phyloP scores from a whole-genome alignment of 352 stramenopile genomes.

The Saprolegnia parasitica region DNA sequence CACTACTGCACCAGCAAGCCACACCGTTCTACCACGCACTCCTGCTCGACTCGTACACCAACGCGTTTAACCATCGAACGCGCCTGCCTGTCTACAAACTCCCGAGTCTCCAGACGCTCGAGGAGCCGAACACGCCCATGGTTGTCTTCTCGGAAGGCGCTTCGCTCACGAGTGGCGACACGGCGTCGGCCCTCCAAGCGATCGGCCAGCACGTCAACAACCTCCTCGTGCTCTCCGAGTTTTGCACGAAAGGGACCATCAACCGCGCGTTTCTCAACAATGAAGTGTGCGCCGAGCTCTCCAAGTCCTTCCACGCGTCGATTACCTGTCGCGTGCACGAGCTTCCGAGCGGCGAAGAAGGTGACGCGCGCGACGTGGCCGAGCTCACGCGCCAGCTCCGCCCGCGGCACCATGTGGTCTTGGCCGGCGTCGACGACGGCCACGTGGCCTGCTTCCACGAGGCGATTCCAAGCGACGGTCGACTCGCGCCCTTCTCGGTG shows the following conservation, averaged over 20 bases:
- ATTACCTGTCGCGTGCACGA: slow-evolving; percentile 79
- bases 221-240: slow-evolving; percentile 77
- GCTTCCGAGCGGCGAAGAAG: slow-evolving; percentile 77
- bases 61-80: slow-evolving; percentile 32
- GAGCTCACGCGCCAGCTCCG: slow-evolving; percentile 56
- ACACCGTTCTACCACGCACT: slow-evolving; percentile 41
- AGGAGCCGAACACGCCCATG: slow-evolving; percentile 54
- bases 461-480: background rate
- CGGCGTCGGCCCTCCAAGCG: slow-evolving; percentile 54
- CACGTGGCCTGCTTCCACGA: slow-evolving; percentile 5
- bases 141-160: slow-evolving; percentile 75
- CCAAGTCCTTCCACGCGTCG: slow-evolving; percentile 61
- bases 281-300: slow-evolving; percentile 58
- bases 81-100: slow-evolving; percentile 32
- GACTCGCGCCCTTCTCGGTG: background rate
- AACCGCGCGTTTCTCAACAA: slow-evolving; percentile 82
- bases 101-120: slow-evolving; percentile 69
- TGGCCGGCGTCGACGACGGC: slow-evolving; percentile 10
- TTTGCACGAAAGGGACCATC: slow-evolving; percentile 69
- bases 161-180: slow-evolving; percentile 69
- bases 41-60: slow-evolving; percentile 55
- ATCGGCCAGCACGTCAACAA: slow-evolving; percentile 69
- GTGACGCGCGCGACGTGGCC: slow-evolving; percentile 80
- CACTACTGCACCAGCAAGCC: slow-evolving; percentile 52
- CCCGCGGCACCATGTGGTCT: slow-evolving; percentile 56